Evolutionary conservation across 306 rosid genomes (phyloP), one percentile per base, ranked within the genome.

Genomic region (Casuarina equisetifolia): DNA sequence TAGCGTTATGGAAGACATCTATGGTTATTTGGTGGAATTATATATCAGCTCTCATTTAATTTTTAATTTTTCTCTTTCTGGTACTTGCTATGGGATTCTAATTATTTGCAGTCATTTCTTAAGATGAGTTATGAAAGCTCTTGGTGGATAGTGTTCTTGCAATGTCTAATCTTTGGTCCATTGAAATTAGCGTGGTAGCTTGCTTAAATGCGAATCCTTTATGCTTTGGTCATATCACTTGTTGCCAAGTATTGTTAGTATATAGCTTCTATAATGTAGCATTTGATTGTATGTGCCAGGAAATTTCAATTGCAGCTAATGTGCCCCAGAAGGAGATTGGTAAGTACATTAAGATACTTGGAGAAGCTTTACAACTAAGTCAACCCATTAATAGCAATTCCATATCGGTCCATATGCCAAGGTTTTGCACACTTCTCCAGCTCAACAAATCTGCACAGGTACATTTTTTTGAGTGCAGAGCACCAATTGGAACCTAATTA

Each of bases 391-490:
- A 95, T 79, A 92, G 97, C 91, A 92, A 95, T 76, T 95, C 97
- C 44, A 88, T 95, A 78, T 92, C 97, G 5, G 99, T 95, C 52
- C 97, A 95, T 77, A 91, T 91, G 97, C 99, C 97, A 16, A 88
- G 97, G 85, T 91, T 92, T 88, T 95, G 99, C 89, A 89, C 97
- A 8, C 99, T 92, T 72, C 97, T 92, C 73, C 97, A 95, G 77
- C 99, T 95, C 81, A 95, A 91, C 82, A 91, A 92, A 84, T 95
- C 97, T 82, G 99, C 99, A 78, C 97, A 95, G 97, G 99, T 91
- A 88, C 76, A 51, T 59, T 45, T n/a, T 32, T 51, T 57, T 72
- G 5, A 67, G 67, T 81, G 44, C 12, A 8, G 44, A 53, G 35
- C 79, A 78, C 42, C 49, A 19, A 19, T 70, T 55, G 70, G 70